Evolutionary conservation across 2,329 filamentous ascomycete species (phyloP), one percentile per base, ranked within the genome.

Genomic region (Curvularia sp.): DNA sequence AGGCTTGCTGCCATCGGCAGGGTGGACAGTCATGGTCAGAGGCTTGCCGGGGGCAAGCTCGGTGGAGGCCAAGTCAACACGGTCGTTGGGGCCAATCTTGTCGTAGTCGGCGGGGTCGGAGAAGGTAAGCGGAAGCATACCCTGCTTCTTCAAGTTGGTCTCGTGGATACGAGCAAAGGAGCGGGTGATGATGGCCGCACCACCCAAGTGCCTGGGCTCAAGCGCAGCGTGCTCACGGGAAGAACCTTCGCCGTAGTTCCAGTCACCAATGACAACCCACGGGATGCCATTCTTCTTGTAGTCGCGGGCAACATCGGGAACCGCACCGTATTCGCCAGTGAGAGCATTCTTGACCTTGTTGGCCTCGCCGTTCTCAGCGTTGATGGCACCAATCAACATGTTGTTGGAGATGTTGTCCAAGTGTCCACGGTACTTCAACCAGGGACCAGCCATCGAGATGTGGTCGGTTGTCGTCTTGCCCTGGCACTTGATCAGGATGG

Each of bases 131-230:
- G 95, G 95, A 83, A 99, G 91, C 94, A 99, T 97, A 82, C 95
- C 95, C 88, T 99, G 95, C 90, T 99, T 99, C 92, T 99, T 99
- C 84, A 99, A 83, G 88, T 99, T 99, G 85, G 95, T 99, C 87
- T 99, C 95, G 87, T 99, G 95, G 77, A 99, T 99, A 90, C 95
- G 95, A 75, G 95, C 95, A 78, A 99, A 99, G 66, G 87, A 92
- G 77, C 92, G 90, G 77, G 90, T 93, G 79, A 99, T 96, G 84
- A 99, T 97, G 75, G 94, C 95, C 74, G 97, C 87, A 80, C 94
- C 95, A 76, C 95, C 95, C 67, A 99, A 89, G 84, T 98, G 94
- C 79, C 95, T 89, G 77, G 95, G 95, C 86, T 99, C 94, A 63
- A 99, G 88, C 80, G 95, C 95, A 71, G 95, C 95, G 80, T 99